Evolutionary conservation across 176 grass and related monocot species (phyloP), one percentile per base, ranked within the genome.

Genomic region (Triticum urartu): DNA sequence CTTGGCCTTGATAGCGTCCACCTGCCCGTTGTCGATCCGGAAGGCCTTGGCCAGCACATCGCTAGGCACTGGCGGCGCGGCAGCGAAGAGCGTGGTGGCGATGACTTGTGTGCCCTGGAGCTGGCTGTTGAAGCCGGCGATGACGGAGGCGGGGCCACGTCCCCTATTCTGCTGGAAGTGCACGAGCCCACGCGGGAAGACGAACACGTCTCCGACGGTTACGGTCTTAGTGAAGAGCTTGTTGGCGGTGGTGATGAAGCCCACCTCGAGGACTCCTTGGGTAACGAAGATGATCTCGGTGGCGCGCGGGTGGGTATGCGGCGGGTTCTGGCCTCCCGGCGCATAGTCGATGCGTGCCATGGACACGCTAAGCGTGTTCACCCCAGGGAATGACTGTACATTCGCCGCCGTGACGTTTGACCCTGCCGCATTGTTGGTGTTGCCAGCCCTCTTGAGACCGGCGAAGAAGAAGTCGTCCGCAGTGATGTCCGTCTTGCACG

Each of bases 81-180:
- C 86, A 2, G 40, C 81, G 28, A 97, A 97, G 63, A 97, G 92
- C 12, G 87, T 87, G 52, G 3, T 1, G 63, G 94, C 89, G 7
- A 97, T 90, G 67, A 25, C 64, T n/a, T 90, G 87, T 11, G 91
- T 96, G 34, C 94, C 94, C 59, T 89, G 91, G 26, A 96, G 77
- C 87, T 96, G 94, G 89, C 89, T 93, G 68, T 93, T 93, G 91
- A 96, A 96, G 17, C 28, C 94, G 15, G 91, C 81, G 13, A 96
- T 26, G 60, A 93, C 89, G 0, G 87, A 71, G 68, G 94, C 94
- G 1, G 91, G 79, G 7, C 26, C 35, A 12, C 81, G 0, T 0
- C 87, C 94, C 3, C 69, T 72, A 26, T 96, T 96, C 87, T 91
- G 92, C 87, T 96, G 89, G 87, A 93, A 96, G 68, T 93, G 94